Percentiles rank a stretch among this genome's conserved stretches.
phyloP scores from a whole-genome alignment of 768 basidiomycete genomes.

The Panellus pusillus region DNA sequence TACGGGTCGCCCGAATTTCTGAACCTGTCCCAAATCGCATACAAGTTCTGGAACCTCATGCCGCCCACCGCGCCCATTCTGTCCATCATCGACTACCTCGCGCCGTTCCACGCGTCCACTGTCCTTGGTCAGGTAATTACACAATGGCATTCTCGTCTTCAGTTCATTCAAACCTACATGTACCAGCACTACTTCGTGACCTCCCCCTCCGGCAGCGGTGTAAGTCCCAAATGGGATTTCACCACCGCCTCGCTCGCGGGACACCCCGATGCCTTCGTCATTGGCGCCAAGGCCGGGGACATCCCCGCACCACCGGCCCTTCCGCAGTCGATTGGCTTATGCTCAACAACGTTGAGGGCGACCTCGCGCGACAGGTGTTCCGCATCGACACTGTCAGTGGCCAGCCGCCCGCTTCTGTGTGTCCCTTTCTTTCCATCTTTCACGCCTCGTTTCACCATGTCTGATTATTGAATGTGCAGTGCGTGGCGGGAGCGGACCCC shows the following conservation, averaged over 20 bases:
- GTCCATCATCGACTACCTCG: neutral
- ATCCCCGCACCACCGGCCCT: conserved; percentile 27
- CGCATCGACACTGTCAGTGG: conserved; percentile 30
- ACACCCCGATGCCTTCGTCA: conserved; percentile 14
- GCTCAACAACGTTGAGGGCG: conserved; percentile 36
- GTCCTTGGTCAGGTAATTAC: conserved; percentile 10
- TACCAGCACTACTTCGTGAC: conserved; percentile 41
- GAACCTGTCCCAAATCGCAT: conserved; percentile 31
- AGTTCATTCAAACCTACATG: neutral
- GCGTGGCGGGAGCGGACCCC: conserved; percentile 10
- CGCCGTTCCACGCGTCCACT: conserved; percentile 7
- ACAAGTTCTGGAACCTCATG: conserved; percentile 25
- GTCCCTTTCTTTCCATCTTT: neutral
- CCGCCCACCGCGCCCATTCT: conserved; percentile 14
- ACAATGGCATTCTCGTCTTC: neutral
- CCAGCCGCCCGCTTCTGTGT: conserved; percentile 35
- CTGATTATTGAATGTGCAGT: conserved; percentile 7
- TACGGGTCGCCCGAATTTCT: conserved; percentile 30
- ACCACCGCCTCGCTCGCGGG: conserved; percentile 26
- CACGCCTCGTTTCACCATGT: neutral
- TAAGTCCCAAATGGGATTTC: conserved; percentile 43
- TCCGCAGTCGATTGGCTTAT: conserved; percentile 39
- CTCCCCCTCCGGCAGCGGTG: conserved; percentile 29
- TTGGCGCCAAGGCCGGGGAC: conserved; percentile 27
- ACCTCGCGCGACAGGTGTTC: conserved; percentile 38